phyloP scores from a whole-genome alignment of 2,329 filamentous ascomycete species.

The Colletotrichum gigasporum region DNA sequence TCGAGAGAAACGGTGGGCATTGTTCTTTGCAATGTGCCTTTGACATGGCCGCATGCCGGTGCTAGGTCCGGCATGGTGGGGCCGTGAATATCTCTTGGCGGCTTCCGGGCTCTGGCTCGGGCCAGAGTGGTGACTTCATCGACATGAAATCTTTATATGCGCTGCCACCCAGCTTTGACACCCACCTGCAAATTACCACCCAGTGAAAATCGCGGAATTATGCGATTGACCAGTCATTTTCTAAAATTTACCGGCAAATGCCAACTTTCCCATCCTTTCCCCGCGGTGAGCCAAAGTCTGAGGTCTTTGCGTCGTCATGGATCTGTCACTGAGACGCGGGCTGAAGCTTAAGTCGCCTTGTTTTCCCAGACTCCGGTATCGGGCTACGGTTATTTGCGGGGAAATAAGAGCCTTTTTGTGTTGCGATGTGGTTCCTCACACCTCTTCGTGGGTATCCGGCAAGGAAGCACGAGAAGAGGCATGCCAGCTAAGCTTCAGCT shows the following conservation, averaged over 20 bases:
- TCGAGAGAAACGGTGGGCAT: not conserved
- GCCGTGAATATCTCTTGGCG: conserved; percentile 19
- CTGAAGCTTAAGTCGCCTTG: not conserved
- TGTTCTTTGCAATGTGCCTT: not conserved
- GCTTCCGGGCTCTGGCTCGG: conserved; percentile 8
- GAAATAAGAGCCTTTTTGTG: not conserved
- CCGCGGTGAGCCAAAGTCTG: too few relatives aligned
- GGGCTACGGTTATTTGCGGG: not conserved
- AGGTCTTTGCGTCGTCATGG: conserved; percentile 16
- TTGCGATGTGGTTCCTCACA: not conserved
- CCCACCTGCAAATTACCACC: not conserved
- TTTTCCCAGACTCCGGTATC: too few relatives aligned
- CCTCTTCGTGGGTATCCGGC: too few relatives aligned
- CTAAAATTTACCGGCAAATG: not conserved
- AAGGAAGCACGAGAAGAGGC: too few relatives aligned
- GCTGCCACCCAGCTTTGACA: not conserved
- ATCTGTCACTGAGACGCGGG: not conserved
- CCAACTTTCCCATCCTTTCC: too few relatives aligned
- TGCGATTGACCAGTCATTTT: not conserved
- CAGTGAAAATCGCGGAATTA: not conserved
- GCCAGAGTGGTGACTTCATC: conserved; percentile 32
- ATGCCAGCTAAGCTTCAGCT: conserved; percentile 1
- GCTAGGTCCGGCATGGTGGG: conserved; percentile 21
- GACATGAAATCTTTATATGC: not conserved
- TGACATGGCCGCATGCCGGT: too few relatives aligned